Conservation (phyloP, 495 filamentous ascomycete species). For the Aspergillus cavernicola region DNA sequence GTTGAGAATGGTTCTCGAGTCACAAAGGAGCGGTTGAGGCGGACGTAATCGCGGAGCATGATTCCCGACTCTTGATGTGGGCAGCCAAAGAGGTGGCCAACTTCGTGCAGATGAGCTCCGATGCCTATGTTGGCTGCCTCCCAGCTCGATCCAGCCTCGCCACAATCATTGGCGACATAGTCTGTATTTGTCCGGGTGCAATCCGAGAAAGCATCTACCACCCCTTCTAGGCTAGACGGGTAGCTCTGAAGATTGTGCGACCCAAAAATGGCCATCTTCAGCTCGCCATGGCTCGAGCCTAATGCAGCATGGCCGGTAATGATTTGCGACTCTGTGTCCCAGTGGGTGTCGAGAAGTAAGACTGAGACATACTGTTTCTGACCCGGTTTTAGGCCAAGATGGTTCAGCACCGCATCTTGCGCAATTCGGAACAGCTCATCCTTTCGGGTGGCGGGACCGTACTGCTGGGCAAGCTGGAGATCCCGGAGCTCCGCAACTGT, state of each 20-base stretch:
- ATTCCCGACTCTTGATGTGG: constrained; percentile 83
- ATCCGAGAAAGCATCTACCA: constrained; percentile 80
- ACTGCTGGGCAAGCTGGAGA: constrained; percentile 76
- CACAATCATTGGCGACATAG: constrained; percentile 77
- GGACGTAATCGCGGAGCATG: constrained; percentile 84
- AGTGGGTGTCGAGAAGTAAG: constrained; percentile 79
- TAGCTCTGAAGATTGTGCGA: constrained; percentile 88
- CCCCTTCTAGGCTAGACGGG: constrained; percentile 77
- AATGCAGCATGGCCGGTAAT: constrained; percentile 81
- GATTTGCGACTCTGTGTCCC: constrained; percentile 66
- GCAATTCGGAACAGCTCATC: constrained; percentile 73
- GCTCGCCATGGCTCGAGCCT: constrained; percentile 60
- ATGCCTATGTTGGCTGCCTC: constrained; percentile 89
- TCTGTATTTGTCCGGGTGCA: constrained; percentile 82
- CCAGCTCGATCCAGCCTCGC: constrained; percentile 83
- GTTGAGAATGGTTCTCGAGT: constrained; percentile 77
- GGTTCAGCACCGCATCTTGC: constrained; percentile 64
- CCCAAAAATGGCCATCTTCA: constrained; percentile 84
- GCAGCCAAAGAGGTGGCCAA: constrained; percentile 81
- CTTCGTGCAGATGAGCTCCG: constrained; percentile 86
- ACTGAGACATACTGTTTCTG: constrained; percentile 85
- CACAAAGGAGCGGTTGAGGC: constrained; percentile 77
- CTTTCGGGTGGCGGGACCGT: constrained; percentile 59
- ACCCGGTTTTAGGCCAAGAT: constrained; percentile 69
- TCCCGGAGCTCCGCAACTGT: constrained; percentile 80